phyloP scores from a whole-genome alignment of 2,329 filamentous ascomycete species.

The Diplodia sapinea region DNA sequence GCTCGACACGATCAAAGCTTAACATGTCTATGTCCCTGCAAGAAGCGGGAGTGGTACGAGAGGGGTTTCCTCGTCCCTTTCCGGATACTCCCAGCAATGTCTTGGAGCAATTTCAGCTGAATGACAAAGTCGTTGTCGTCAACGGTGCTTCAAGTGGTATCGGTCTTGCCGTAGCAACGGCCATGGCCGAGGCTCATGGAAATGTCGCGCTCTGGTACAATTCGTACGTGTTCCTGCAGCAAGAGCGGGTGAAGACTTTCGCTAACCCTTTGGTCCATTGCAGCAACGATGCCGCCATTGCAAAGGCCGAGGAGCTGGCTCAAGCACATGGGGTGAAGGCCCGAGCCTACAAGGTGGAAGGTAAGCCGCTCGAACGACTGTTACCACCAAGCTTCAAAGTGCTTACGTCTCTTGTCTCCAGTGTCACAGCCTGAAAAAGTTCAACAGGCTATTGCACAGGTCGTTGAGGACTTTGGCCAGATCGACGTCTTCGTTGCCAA shows the following conservation, averaged over 20 bases:
- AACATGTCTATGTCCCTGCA: conserved; percentile 44
- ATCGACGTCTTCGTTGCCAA: conserved; percentile 57
- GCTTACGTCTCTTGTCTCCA: neutral
- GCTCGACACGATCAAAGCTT: neutral
- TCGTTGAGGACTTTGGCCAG: conserved; percentile 50
- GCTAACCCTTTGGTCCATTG: too few species aligned
- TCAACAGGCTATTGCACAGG: conserved; percentile 41
- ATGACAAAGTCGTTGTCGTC: conserved; percentile 52
- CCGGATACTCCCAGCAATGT: conserved; percentile 53
- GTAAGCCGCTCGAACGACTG: conserved; percentile 37
- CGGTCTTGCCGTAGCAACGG: conserved; percentile 42
- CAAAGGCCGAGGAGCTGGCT: conserved; percentile 54
- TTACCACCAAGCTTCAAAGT: neutral
- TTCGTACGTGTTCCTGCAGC: too few species aligned
- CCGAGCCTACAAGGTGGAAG: conserved; percentile 67
- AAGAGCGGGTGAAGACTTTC: too few species aligned
- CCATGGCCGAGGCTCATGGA: conserved; percentile 50
- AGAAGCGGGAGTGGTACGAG: conserved; percentile 36
- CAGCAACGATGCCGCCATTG: conserved; percentile 38
- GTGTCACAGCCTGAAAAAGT: conserved; percentile 41
- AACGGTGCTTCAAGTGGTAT: conserved; percentile 52
- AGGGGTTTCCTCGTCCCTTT: conserved; percentile 35
- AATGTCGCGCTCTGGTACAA: conserved; percentile 55
- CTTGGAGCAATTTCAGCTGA: conserved; percentile 36
- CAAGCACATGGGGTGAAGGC: conserved; percentile 63